Evolutionary conservation across 495 filamentous ascomycete species (phyloP), one percentile per base, ranked within the genome.

Genomic region (Neurospora sp.): DNA sequence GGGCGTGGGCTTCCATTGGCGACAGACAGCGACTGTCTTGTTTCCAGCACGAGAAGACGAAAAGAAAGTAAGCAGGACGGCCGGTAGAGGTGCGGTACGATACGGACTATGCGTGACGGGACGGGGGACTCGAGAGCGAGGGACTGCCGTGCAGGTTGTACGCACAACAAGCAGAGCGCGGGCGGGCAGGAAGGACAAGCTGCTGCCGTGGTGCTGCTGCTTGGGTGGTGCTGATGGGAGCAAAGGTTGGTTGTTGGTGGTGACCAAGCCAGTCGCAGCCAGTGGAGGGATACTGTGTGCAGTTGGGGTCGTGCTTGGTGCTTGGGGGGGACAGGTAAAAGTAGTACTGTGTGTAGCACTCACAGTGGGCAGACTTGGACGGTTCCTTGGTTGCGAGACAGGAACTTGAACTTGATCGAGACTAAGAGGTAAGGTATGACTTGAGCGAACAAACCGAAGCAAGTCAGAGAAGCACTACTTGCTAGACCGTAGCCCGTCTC

Each of bases 1-100:
- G 77, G 70, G 73, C 71, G 65, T 73, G 77, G 42, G 78, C 65
- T 38, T 78, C 74, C 76, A 78, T 78, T 41, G 22, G 35, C 31
- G 22, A 27, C 37, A 38, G 38, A 71, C n/a, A 59, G 70, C 18
- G 69, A 59, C 27, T 59, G 27, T 65, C 53, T 65, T 65, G 35
- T 31, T 16, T 35, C 27, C 20, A 61, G 20, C 22, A 39, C 27
- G 39, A 71, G 44, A 35, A 68, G 42, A 59, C 42, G 42, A 59
- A 38, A 68, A 68, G 35, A 71, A 44, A 65, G 53, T 65, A 65
- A 65, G 53, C 53, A 65, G 53, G 53, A 65, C 53, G 53, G 53
- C 53, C 31, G 53, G 27, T 65, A 65, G 53, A 65, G 53, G 53
- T 65, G 35, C 53, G 53, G 27, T 35, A 65, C 53, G 35, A 35